These are phyloP conservation scores for Leersia perrieri DNA, from an alignment of 176 grass and related monocot species.

Conservation along the genomic window DNA sequence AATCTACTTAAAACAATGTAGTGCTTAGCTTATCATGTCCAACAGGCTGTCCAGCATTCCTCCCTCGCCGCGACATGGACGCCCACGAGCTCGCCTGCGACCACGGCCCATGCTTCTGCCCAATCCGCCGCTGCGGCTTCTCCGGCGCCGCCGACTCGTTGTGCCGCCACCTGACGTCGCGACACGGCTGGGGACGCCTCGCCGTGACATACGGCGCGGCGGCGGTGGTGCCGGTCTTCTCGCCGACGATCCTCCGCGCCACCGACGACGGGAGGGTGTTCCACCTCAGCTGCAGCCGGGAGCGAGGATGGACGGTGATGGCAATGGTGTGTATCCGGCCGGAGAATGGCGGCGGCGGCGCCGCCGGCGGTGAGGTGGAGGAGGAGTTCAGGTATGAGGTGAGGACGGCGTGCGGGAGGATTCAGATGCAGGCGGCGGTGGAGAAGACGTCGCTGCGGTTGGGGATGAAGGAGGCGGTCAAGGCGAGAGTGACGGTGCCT, in stretches of 20 bases:
- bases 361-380: no score
- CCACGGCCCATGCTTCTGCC: constrained; percentile 27
- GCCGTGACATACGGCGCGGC: not conserved
- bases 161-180: not conserved
- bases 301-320: not conserved
- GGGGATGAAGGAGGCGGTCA: not conserved
- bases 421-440: constrained; percentile 13
- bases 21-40: no score
- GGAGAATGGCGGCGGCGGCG: not conserved
- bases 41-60: not conserved
- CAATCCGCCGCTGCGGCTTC: constrained; percentile 5
- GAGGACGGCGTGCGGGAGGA: not conserved
- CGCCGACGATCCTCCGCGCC: not conserved
- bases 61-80: not conserved
- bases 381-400: constrained; percentile 22
- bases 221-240: not conserved
- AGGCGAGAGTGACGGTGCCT: constrained; percentile 5
- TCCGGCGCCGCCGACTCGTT: not conserved
- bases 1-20: no score
- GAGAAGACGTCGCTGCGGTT: not conserved
- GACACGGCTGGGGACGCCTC: not conserved
- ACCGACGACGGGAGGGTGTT: not conserved
- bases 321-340: constrained; percentile 25
- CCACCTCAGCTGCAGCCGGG: not conserved
- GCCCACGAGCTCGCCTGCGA: not conserved